A percentile compares a stretch with the other conserved stretches of the same genome.
phyloP scores from a whole-genome alignment of 2,329 filamentous ascomycete genomes.

The Aspergillus cejpii region DNA sequence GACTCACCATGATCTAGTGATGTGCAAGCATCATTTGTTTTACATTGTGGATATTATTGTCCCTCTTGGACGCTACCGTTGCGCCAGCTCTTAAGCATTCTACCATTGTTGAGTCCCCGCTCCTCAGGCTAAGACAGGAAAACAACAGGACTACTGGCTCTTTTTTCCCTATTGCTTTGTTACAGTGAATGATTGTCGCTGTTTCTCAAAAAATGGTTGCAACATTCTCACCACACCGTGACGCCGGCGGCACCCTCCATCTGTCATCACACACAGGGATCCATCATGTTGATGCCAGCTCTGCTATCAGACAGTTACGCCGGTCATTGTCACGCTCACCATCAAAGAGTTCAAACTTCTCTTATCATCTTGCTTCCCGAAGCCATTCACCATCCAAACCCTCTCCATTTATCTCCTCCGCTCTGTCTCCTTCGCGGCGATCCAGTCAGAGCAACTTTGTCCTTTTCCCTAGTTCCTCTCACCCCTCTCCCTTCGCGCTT shows the following conservation, averaged over 20 bases:
- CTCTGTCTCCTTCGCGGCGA: conserved; percentile 53
- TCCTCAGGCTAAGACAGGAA: conserved; percentile 11
- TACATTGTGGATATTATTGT: conserved; percentile 9
- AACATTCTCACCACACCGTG: conserved; percentile 45
- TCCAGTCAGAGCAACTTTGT: conserved; percentile 50
- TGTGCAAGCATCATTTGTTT: conserved; percentile 17
- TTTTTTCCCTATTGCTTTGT: conserved; percentile 8
- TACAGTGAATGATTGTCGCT: conserved; percentile 1
- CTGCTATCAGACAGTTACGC: conserved; percentile 73
- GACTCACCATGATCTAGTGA: conserved; percentile 25
- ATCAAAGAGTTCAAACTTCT: conserved; percentile 68
- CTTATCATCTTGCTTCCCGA: conserved; percentile 53
- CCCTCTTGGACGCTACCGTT: conserved; percentile 16
- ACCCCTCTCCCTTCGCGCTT: conserved; percentile 52
- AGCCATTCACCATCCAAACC: conserved; percentile 48
- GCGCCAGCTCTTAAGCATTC: conserved; percentile 26
- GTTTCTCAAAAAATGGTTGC: conserved; percentile 36
- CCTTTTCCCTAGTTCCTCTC: conserved; percentile 41
- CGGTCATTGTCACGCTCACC: conserved; percentile 90
- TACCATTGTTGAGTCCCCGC: conserved; percentile 15
- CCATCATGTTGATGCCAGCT: conserved; percentile 74
- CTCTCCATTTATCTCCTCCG: conserved; percentile 45
- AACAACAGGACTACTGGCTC: conserved; percentile 11
- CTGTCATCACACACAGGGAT: conserved; percentile 78
- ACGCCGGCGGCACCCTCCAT: conserved; percentile 68